These are phyloP conservation scores for Aspergillus fructus DNA, from an alignment of 2,329 filamentous ascomycete species.

Conservation along the genomic window DNA sequence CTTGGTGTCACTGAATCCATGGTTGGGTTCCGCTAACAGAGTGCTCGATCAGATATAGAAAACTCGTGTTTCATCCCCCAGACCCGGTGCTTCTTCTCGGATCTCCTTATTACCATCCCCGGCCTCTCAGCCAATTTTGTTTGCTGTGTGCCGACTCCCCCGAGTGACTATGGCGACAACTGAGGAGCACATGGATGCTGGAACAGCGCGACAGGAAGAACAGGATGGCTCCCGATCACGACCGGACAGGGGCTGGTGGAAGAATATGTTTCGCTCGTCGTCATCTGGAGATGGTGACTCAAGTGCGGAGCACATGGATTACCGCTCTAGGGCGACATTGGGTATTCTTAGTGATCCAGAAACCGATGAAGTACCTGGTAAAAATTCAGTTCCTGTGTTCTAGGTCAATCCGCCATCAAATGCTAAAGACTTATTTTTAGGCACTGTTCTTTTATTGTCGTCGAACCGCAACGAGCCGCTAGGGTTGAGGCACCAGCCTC, in stretches of 20 bases:
- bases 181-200: background rate
- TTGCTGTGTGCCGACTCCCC: background rate
- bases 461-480: constrained; percentile 63
- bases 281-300: constrained; percentile 2
- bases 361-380: constrained; percentile 86
- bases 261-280: constrained; percentile 15
- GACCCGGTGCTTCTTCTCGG: background rate
- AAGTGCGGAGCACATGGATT: constrained; percentile 21
- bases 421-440: constrained; percentile 32
- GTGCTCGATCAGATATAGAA: background rate
- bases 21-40: background rate
- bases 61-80: background rate
- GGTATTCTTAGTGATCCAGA: constrained; percentile 80
- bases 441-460: constrained; percentile 61
- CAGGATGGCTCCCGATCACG: background rate
- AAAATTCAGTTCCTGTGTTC: constrained; percentile 20
- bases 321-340: constrained; percentile 56
- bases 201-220: background rate
- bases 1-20: background rate
- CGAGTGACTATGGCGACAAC: constrained; percentile 1
- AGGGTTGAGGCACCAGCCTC: constrained; percentile 63
- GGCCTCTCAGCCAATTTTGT: background rate
- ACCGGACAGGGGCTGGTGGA: constrained; percentile 19
- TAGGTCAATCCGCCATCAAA: background rate
- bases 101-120: background rate